Base-by-base conservation (phyloP, 345 rosid genomes). In the Geranium rotundifolium region DNA sequence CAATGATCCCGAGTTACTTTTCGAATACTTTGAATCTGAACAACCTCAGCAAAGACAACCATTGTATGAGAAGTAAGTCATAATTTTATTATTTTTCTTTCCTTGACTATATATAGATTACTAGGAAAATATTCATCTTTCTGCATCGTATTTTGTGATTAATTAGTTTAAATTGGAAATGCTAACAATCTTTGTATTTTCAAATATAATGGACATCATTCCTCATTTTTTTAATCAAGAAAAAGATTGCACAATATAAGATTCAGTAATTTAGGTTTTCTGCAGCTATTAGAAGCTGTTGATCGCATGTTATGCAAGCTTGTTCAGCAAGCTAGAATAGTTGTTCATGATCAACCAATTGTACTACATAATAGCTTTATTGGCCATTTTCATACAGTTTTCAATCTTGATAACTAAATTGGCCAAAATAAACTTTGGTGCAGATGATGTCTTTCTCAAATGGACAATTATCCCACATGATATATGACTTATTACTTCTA, bases 11-110 rank as follows among this genome's bases (percentile, higher is more conserved):
- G 85, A 83, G 70, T 78, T 79, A 46, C 76, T 81, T 29, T 77
- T 83, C 71, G 85, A 83, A 67, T 83, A 72, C 68, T 83, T 83
- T 71, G 88, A 83, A 67, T 63, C 69, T 60, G 85, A 80, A 30
- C 81, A 73, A 64, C 88, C 88, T 58, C 76, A 69, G 65, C 81
- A 69, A 72, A 76, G 88, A 64, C 82, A 17, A 18, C 82, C 88
- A 56, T 69, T 83, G 50, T 75, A 75, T 69, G 82, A 80, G 60
- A 83, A 73, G 88, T 83, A 79, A 68, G 79, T 70, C 17, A 41
- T 69, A 14, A 10, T 27, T 20, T 1, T 37, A 34, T 34, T 34
- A 34, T 34, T 34, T 34, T 34, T 34, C 41, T 34, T 34, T 34
- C 41, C 41, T 34, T 4, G 41, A 34, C 41, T 34, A 0, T 34